Evolutionary conservation across 1,284 basidiomycete species (phyloP), one percentile per base, ranked within the genome.

Genomic region (Chondrostereum purpureum): DNA sequence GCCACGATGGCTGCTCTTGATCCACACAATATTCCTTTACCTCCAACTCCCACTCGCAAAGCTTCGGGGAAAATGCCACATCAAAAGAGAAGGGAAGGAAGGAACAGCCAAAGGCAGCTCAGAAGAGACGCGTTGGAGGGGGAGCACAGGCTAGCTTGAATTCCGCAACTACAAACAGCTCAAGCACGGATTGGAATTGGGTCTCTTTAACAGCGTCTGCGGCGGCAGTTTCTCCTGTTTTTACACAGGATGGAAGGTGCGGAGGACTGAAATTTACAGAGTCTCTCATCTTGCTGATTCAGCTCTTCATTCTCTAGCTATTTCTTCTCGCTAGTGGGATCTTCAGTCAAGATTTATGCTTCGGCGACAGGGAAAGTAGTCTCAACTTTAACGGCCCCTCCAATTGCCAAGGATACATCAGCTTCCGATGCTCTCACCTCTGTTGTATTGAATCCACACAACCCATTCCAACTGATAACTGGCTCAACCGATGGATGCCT

Each of bases 391-490:
- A 69, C 71, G 18, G 65, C 73, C 12, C 74, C 78, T 11, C 66
- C 62, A 49, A 55, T 59, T 47, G 37, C 57, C n/a, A 55, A 53
- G 33, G 59, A 58, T 37, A 59, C 66, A 22, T 67, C 67, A 3
- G 72, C 79, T 48, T 65, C 73, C 11, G 74, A 78, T 55, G 59
- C 70, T 17, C 77, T 96, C 55, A 92, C 92, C 4, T 78, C 83
- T 23, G 78, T 88, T 40, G 67, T 85, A 42, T 66, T 98, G 47
- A 89, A 84, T 60, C 92, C 95, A 3, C 76, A 83, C 52, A 97
- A 97, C 64, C 73, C 83, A 13, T 88, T 93, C 50, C 95, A 98
- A 62, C 69, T 98, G 47, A 79, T 97, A 54, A 92, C 92, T 6
- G 83, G 83, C 22, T 91, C 91, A 2, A 62, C 85, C 44, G 88